Evolutionary conservation across 2,329 filamentous ascomycete genomes (phyloP).

Genomic region (Zelopaecilomyces penicillatus): DNA sequence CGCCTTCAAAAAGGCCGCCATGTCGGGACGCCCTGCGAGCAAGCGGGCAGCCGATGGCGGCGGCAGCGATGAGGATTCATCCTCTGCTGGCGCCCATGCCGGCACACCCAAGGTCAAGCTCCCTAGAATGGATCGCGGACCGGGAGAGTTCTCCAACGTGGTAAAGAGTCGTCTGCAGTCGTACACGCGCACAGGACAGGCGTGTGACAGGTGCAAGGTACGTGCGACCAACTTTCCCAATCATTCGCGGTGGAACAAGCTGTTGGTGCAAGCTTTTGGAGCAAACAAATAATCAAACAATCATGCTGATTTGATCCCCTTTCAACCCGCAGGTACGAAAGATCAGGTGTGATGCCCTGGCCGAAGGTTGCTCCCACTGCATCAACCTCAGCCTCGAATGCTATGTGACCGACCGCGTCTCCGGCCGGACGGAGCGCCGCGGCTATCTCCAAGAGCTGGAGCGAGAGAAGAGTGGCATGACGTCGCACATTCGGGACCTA

Average conservation of each 20-base stretch:
- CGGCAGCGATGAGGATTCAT: slow-evolving; percentile 24
- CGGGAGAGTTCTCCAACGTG: slow-evolving; percentile 45
- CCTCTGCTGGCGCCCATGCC: slow-evolving; percentile 13
- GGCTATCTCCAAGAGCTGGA: slow-evolving; percentile 74
- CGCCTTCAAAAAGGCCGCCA: slow-evolving; percentile 6
- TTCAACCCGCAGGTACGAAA: slow-evolving; percentile 57
- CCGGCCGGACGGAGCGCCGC: slow-evolving; percentile 67
- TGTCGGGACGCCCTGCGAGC: slow-evolving; percentile 10
- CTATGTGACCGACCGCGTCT: slow-evolving; percentile 79
- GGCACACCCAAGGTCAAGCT: slow-evolving; percentile 35
- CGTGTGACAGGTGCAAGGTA: slow-evolving; percentile 84
- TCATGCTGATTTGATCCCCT: slow-evolving; percentile 1
- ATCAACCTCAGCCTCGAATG: slow-evolving; percentile 68
- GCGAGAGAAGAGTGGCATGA: slow-evolving; percentile 59
- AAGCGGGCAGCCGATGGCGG: slow-evolving; percentile 32
- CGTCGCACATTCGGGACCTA: slow-evolving; percentile 58
- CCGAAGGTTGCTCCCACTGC: slow-evolving; percentile 77
- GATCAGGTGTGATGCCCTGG: slow-evolving; percentile 75
- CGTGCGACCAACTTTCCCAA: slow-evolving; percentile 12
- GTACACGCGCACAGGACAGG: slow-evolving; percentile 65
- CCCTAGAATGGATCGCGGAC: slow-evolving; percentile 38
- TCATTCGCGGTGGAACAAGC: too few relatives aligned
- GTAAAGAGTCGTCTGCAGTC: slow-evolving; percentile 48
- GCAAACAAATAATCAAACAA: too few relatives aligned
- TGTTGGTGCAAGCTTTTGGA: too few relatives aligned